Percentiles rank a stretch among this genome's conserved stretches.
phyloP scores from a whole-genome alignment of 148 eudicot species.

The Silene uniflora region DNA sequence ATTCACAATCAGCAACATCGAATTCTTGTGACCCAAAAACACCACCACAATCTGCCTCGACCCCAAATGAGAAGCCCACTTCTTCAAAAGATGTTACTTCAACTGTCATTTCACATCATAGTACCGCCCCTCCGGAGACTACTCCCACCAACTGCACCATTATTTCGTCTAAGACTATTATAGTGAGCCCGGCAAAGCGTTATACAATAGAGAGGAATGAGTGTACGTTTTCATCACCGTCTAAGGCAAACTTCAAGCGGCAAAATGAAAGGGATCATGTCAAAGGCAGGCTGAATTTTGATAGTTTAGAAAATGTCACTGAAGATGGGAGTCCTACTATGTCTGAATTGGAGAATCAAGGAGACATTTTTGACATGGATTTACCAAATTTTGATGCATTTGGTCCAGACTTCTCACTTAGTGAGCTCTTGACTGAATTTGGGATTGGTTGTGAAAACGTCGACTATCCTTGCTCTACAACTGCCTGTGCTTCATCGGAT shows the following conservation, averaged over 20 bases:
- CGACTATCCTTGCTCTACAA: conserved; percentile 37
- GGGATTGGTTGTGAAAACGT: conserved; percentile 42
- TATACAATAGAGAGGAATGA: conserved; percentile 62
- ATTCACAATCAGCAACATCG: conserved; percentile 42
- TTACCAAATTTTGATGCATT: conserved; percentile 54
- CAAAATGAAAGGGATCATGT: conserved; percentile 58
- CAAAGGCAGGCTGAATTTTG: conserved; percentile 89
- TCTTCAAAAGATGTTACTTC: conserved; percentile 60
- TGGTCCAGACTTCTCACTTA: conserved; percentile 51
- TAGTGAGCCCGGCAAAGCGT: conserved; percentile 70
- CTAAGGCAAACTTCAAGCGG: conserved; percentile 44
- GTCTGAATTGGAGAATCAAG: conserved; percentile 56
- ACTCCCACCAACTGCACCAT: conserved; percentile 66
- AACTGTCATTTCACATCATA: conserved; percentile 41
- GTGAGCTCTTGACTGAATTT: conserved; percentile 58
- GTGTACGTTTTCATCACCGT: conserved; percentile 61
- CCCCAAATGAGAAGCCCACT: conserved; percentile 49
- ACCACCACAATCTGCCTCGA: conserved; percentile 53
- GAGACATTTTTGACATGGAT: conserved; percentile 63
- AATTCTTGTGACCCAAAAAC: conserved; percentile 62
- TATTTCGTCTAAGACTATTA: conserved; percentile 65
- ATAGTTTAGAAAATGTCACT: conserved; percentile 36
- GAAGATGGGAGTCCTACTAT: conserved; percentile 34
- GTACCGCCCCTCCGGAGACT: conserved; percentile 37
- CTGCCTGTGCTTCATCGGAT: conserved; percentile 38